Evolutionary conservation across 202 grass and related monocot species (phyloP).

Genomic region (Dendrocalamus latiflorus): DNA sequence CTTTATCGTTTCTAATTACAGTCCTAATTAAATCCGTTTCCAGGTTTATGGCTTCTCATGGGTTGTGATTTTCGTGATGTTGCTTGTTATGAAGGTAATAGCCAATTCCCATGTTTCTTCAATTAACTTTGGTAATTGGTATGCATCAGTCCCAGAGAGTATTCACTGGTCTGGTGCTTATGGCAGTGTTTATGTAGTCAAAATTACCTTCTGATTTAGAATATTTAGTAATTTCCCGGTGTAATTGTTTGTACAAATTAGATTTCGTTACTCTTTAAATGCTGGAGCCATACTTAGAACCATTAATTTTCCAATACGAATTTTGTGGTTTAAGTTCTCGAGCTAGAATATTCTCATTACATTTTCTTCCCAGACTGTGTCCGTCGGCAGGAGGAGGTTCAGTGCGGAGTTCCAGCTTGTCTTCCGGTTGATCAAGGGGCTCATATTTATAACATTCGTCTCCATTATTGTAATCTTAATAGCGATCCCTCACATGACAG

Average conservation of each 20-base stretch:
- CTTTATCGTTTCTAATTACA: neutral
- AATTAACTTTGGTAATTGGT: neutral
- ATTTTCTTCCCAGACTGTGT: too few relatives aligned
- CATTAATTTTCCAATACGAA: neutral
- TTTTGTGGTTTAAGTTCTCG: neutral
- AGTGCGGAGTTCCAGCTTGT: constrained; percentile 46
- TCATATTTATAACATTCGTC: constrained; percentile 79
- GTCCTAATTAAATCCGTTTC: constrained; percentile 14
- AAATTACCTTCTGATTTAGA: neutral
- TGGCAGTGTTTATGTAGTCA: neutral
- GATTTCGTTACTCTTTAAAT: neutral
- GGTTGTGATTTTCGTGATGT: constrained; percentile 83
- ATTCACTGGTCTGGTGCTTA: neutral
- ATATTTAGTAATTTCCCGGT: neutral
- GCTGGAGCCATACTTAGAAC: neutral
- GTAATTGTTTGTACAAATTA: neutral
- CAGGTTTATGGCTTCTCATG: constrained; percentile 95
- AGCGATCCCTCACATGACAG: constrained; percentile 76
- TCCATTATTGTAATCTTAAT: constrained; percentile 69
- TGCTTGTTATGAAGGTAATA: constrained; percentile 89
- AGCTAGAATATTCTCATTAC: too few relatives aligned
- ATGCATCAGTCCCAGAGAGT: neutral
- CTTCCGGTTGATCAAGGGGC: constrained; percentile 93
- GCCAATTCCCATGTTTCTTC: neutral
- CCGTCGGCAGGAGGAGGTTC: too few relatives aligned